phyloP scores from a whole-genome alignment of 305 asterid species.

The Ajuga reptans region DNA sequence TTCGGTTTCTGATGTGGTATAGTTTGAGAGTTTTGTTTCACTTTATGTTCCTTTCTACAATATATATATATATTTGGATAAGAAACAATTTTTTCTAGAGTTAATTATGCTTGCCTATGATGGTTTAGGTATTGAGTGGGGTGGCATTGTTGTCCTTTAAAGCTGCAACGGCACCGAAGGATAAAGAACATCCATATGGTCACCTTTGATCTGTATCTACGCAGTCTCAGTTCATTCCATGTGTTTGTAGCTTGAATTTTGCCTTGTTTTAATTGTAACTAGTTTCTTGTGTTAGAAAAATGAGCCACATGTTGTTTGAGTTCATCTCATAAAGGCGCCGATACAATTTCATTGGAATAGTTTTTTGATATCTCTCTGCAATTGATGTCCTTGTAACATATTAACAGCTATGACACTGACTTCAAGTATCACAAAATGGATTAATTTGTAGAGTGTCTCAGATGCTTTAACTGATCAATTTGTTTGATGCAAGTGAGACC shows the following conservation, averaged over 20 bases:
- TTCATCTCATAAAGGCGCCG: neutral
- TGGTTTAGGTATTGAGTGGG: conserved; percentile 82
- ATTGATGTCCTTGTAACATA: neutral
- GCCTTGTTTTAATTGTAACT: neutral
- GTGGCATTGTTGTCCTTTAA: conserved; percentile 81
- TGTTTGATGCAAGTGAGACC: neutral
- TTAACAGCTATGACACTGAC: neutral
- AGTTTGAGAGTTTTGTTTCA: neutral
- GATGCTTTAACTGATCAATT: neutral
- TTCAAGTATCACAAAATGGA: neutral
- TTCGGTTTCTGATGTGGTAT: conserved; percentile 91
- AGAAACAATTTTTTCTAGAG: neutral
- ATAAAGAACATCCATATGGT: conserved; percentile 99
- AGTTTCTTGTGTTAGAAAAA: neutral
- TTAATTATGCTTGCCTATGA: conserved; percentile 13
- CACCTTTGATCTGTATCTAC: conserved; percentile 79
- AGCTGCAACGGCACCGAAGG: conserved; percentile 90
- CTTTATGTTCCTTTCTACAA: neutral
- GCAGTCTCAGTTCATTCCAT: conserved; percentile 37
- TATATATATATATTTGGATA: neutral
- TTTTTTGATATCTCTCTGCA: neutral
- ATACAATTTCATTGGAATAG: neutral
- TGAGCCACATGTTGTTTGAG: neutral
- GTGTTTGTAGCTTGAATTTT: conserved; percentile 21
- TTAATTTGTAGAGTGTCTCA: neutral